Evolutionary conservation across 768 basidiomycete species (phyloP).

Genomic region (Boletus sp.): DNA sequence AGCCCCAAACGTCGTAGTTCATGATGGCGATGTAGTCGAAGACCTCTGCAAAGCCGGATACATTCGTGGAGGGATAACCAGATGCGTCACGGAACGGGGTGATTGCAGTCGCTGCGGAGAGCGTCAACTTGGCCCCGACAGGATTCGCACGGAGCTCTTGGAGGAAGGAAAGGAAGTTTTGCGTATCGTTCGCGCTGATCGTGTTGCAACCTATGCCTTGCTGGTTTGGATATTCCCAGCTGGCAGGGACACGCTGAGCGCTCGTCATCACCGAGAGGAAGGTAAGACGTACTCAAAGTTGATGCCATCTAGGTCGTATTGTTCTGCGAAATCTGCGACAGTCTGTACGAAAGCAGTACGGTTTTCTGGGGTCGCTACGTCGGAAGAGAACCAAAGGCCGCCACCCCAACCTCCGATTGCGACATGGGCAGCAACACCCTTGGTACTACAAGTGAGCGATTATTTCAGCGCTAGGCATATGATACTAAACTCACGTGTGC

Average conservation of each 20-base stretch:
- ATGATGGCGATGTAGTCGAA: constrained; percentile 63
- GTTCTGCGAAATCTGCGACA: constrained; percentile 42
- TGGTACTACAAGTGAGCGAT: constrained; percentile 32
- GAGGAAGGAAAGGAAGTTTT: constrained; percentile 79
- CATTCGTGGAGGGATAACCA: constrained; percentile 49
- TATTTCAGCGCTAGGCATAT: background rate
- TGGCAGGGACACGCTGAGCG: constrained; percentile 30
- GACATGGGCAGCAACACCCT: constrained; percentile 57
- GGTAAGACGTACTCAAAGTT: constrained; percentile 22
- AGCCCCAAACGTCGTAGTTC: constrained; percentile 62
- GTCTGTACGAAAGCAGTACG: constrained; percentile 64
- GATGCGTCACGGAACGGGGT: constrained; percentile 59
- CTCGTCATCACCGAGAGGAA: background rate
- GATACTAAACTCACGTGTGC: constrained; percentile 37
- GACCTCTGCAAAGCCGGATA: constrained; percentile 69
- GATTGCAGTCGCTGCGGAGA: constrained; percentile 66
- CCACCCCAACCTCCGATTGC: constrained; percentile 77
- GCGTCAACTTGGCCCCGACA: constrained; percentile 49
- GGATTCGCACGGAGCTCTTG: constrained; percentile 58
- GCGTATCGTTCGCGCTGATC: constrained; percentile 53
- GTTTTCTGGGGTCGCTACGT: constrained; percentile 54
- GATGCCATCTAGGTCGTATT: constrained; percentile 56
- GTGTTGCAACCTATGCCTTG: constrained; percentile 68
- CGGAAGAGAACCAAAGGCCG: constrained; percentile 57
- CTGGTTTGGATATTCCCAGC: constrained; percentile 81